Conservation (phyloP, 2,329 filamentous ascomycete genomes). For the Neofusicoccum sp. region DNA sequence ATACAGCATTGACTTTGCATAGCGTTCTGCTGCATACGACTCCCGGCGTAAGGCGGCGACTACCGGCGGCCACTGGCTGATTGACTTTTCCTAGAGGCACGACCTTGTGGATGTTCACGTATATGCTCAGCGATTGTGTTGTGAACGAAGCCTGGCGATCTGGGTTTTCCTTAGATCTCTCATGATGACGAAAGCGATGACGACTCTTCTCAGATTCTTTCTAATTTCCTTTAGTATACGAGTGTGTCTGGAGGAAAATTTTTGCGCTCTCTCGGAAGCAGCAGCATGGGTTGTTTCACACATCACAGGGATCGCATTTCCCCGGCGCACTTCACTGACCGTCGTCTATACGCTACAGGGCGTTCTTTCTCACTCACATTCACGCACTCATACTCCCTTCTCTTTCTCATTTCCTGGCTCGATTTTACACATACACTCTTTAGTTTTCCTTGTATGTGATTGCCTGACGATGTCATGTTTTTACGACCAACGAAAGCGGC, state of each 20-base stretch:
- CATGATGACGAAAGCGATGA: slow-evolving; percentile 17
- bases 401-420: neutral
- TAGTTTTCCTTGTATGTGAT: slow-evolving; percentile 13
- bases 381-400: neutral
- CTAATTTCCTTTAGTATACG: neutral
- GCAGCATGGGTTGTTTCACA: slow-evolving; percentile 11
- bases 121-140: neutral
- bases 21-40: slow-evolving; percentile 12
- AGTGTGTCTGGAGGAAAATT: neutral
- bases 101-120: slow-evolving; percentile 3
- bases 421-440: neutral
- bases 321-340: neutral
- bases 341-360: neutral
- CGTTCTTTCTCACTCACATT: neutral
- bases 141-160: neutral
- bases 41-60: slow-evolving; percentile 14
- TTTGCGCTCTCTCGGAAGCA: neutral
- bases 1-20: slow-evolving; percentile 18
- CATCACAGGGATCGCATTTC: slow-evolving; percentile 5
- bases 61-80: neutral
- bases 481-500: slow-evolving; percentile 12
- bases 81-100: slow-evolving; percentile 7
- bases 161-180: neutral
- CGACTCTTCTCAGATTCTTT: slow-evolving; percentile 7
- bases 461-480: slow-evolving; percentile 11